Evolutionary conservation across 179 eudicot genomes (phyloP), one percentile per base, ranked within the genome.

Genomic region (Silene vulgaris): DNA sequence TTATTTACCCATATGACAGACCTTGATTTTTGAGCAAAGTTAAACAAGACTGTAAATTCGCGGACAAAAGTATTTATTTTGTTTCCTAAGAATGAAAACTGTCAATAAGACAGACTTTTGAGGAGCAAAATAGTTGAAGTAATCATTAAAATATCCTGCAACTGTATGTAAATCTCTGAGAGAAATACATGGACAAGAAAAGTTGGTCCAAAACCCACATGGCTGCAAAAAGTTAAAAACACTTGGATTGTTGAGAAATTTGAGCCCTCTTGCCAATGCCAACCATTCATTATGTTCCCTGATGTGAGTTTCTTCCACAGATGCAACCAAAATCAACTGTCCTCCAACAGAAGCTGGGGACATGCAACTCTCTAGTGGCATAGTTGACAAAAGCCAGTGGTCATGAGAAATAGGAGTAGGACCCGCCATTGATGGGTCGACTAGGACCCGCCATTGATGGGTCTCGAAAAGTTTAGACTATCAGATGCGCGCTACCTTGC

Each of bases 311-410:
- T 72, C 75, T 56, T 56, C 20, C 28, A 72, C 75, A 26, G 64
- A 52, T 71, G 40, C 57, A 52, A 28, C 64, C 74, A 52, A 56
- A 71, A 48, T 26, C 30, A 52, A 29, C 63, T 71, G 74, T 71
- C 21, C 73, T 69, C 28, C 28, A 30, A 56, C 21, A 56, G 75
- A 56, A n/a, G 12, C 74, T 71, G 74, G 74, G 72, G 63, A 71
- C 74, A 71, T 9, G 12, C 57, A 8, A 50, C 11, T 71, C 29
- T 71, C n/a, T 50, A n/a, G 40, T 52, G 74, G 37, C 35, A 13
- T 71, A 23, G 74, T 71, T 71, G 74, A 45, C 57, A 45, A 69
- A 48, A 70, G 20, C 17, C 35, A 13, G 73, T 48, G 64, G 26
- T 8, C 59, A 16, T 29, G 28, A 56, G 48, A 29, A 30, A 28